Conservation (phyloP, 768 basidiomycete genomes). For the Boletus sensibilis region DNA sequence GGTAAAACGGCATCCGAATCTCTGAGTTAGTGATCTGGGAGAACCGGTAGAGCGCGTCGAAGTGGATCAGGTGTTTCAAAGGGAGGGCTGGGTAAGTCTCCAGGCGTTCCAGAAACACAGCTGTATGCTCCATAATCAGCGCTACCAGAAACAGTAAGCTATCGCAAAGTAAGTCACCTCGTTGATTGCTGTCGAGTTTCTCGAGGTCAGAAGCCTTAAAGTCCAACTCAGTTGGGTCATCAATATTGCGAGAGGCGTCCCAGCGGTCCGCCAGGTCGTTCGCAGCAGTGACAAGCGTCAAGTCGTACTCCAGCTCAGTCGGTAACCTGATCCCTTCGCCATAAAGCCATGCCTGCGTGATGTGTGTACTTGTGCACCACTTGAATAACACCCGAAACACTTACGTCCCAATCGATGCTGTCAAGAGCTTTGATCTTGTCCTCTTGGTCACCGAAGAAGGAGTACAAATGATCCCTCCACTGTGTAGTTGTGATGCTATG, state of each 20-base stretch:
- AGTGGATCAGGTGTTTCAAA: constrained; percentile 37
- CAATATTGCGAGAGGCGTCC: constrained; percentile 42
- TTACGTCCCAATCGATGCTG: constrained; percentile 56
- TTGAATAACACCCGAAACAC: constrained; percentile 10
- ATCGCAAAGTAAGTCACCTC: constrained; percentile 29
- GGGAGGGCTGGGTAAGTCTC: constrained; percentile 44
- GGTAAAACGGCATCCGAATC: constrained; percentile 52
- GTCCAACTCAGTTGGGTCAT: constrained; percentile 34
- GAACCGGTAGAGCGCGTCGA: constrained; percentile 47
- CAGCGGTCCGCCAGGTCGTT: constrained; percentile 52
- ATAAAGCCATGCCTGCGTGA: constrained; percentile 50
- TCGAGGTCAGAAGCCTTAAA: constrained; percentile 49
- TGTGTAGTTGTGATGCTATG: constrained; percentile 56
- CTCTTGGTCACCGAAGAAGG: constrained; percentile 44
- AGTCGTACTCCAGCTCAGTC: constrained; percentile 51
- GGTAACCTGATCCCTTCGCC: constrained; percentile 53
- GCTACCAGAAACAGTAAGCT: background rate
- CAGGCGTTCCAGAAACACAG: constrained; percentile 58
- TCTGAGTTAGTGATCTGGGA: constrained; percentile 47
- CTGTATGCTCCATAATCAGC: constrained; percentile 24
- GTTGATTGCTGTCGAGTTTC: constrained; percentile 52
- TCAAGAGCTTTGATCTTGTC: constrained; percentile 50
- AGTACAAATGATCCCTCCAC: constrained; percentile 58
- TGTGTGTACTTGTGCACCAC: background rate
- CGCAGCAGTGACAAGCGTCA: constrained; percentile 50